Base-by-base conservation (phyloP, 2,329 filamentous ascomycete genomes). In the Esteya vermicola region DNA sequence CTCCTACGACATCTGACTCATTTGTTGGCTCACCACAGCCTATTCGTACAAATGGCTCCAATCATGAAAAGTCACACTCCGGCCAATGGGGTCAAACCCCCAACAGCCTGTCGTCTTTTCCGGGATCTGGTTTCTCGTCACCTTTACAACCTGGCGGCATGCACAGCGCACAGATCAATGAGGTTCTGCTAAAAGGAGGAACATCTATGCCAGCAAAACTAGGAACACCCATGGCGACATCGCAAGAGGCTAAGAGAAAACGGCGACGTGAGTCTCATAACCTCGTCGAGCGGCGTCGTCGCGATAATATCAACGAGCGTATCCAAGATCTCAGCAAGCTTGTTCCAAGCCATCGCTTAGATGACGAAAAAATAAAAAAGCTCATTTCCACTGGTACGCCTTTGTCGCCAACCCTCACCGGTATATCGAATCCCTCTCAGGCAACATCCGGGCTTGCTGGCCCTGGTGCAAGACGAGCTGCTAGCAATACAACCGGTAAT, bases 291-390 rank as follows among this genome's bases (percentile, higher is more conserved):
- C 85, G 91, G 42, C 80, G 91, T 38, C 81, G 91, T 45, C 78
- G 91, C 46, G 91, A 96, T 63, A 96, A 96, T 56, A 98, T 98
- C 67, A 98, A 98, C 51, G 91, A 98, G 61, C 78, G 91, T 33
- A 98, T 98, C 47, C 89, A 96, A 54, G 91, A 98, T 54, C 72
- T 98, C 8, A 94, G 89, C 54, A 85, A 86, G 52, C 73, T 98
- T 16, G 89, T 98, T 3, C 91, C 91, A 20, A 72, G 80, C 45
- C 91, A 98, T 59, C 79, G 91, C 45, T 70, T 98, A 3, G 91
- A 98, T 53, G 91, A 96, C 54, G 91, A 98, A 61, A 95, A 94
- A 63, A 83, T 96, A 36, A 81, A 88, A 50, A 96, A 96, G 62
- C 80, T 94, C 54, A 80, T 96, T 40, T 78, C 89, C 52, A 96